Evolutionary conservation across 345 rosid genomes (phyloP).

Genomic region (Hevea brasiliensis): DNA sequence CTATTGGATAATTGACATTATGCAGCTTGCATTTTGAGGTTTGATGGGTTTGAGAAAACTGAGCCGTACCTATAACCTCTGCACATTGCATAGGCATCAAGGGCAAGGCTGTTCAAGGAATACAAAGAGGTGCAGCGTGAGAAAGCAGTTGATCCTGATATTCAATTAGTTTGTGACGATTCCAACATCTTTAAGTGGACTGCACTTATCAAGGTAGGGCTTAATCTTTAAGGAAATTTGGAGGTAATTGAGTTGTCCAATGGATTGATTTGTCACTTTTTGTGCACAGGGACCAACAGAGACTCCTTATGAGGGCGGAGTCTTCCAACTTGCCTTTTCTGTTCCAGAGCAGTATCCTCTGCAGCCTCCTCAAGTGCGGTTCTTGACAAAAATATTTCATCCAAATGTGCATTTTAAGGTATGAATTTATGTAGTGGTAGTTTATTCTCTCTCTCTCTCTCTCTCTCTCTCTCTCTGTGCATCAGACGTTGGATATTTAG

Average conservation of each 20-base stretch:
- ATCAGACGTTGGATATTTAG: too few relatives aligned
- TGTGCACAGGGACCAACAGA: slow-evolving; percentile 82
- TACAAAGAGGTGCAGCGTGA: slow-evolving; percentile 97
- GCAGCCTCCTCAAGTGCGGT: slow-evolving; percentile 99
- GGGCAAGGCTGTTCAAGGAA: slow-evolving; percentile 96
- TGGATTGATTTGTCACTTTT: slow-evolving; percentile 14
- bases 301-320: slow-evolving; percentile 97
- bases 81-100: slow-evolving; percentile 57
- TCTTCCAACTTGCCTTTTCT: slow-evolving; percentile 91
- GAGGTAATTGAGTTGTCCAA: slow-evolving; percentile 4
- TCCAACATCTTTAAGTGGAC: slow-evolving; percentile 98
- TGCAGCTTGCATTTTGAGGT: not conserved
- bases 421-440: not conserved
- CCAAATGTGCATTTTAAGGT: slow-evolving; percentile 99
- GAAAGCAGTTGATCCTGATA: slow-evolving; percentile 91
- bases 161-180: slow-evolving; percentile 90
- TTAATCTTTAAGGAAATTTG: not conserved
- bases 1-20: not conserved
- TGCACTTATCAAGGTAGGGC: slow-evolving; percentile 84
- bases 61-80: not conserved
- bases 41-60: not conserved
- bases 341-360: slow-evolving; percentile 96
- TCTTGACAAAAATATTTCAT: slow-evolving; percentile 94
- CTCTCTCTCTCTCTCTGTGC: too few relatives aligned
- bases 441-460: not conserved